Base-by-base conservation (phyloP, 805 yeast species). In the Pichia scutulata region DNA sequence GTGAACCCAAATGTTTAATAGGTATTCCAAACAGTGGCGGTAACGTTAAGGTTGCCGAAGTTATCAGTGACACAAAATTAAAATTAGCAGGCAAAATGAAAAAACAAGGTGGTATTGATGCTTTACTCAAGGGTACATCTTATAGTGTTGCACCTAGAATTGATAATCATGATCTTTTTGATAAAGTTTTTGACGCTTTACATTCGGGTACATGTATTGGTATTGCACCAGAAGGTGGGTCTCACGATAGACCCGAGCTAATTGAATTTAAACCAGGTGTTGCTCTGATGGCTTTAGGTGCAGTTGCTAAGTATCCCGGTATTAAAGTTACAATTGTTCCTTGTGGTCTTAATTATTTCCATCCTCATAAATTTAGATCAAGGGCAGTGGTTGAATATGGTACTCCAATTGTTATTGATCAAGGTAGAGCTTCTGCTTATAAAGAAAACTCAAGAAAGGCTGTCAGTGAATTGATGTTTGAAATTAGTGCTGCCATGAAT, bases 171-270 rank as follows among this genome's bases (percentile, higher is more conserved):
- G 66, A 71, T 13, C 90, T 92, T 50, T 92, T 89, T 68, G 78
- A 86, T 54, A 72, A 75, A 51, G 98, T 92, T 3, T 93, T 90
- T 61, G 77, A 80, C 39, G 92, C 86, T 60, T 73, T 92, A 56
- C 68, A 75, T 23, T 73, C 81, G 10, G 88, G 90, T 39, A 80
- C 83, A 41, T 80, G 93, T 52, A 72, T 92, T 41, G 97, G 97
- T 10, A 90, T 93, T 52, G 95, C 90, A 67, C 97, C 98, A 5
- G 99, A 93, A 71, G 99, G 99, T 51, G 99, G 99, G 2, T 89
- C 97, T n/a, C 99, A 92, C 62, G 99, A 92, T 64, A 76, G 98
- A 56, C 81, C 98, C 1, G 92, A 89, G 50, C 69, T 92, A 54
- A 74, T 93, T 47, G 99, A 98, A 0, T 72, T 92, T 57, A 93